These are phyloP conservation scores for Rhizophora apiculata DNA, from an alignment of 345 rosid species.

Conservation along the genomic window DNA sequence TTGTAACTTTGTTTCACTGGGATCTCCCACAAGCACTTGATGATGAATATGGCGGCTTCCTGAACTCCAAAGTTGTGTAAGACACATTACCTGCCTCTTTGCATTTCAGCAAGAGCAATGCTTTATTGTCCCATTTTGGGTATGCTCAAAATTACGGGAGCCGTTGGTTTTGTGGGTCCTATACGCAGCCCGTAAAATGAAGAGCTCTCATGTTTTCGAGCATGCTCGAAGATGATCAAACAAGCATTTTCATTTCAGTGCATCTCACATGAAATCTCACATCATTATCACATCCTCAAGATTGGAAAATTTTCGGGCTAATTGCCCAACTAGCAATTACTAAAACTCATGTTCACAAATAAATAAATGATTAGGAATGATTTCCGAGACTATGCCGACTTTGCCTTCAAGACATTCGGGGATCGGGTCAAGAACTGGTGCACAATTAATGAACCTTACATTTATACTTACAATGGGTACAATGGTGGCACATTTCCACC, in stretches of 20 bases:
- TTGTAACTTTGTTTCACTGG: slow-evolving; percentile 56
- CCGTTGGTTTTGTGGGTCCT: no score
- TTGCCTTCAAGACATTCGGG: slow-evolving; percentile 37
- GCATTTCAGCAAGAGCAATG: no score
- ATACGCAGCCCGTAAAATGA: no score
- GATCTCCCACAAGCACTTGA: slow-evolving; percentile 60
- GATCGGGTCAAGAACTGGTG: slow-evolving; percentile 37
- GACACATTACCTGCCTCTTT: background rate
- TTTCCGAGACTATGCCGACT: slow-evolving; percentile 22
- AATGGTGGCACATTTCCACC: slow-evolving; percentile 32
- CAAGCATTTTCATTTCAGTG: no score
- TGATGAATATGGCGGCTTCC: slow-evolving; percentile 56
- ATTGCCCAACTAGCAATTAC: no score
- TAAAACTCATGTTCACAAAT: background rate
- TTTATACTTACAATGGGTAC: slow-evolving; percentile 22
- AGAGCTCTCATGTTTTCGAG: no score
- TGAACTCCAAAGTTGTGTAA: slow-evolving; percentile 47
- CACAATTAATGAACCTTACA: slow-evolving; percentile 29
- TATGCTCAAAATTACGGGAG: no score
- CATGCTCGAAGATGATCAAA: no score
- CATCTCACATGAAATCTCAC: no score
- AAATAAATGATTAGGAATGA: slow-evolving; percentile 17
- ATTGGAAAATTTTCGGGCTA: no score
- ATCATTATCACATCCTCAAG: no score
- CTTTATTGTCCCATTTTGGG: no score